Percentiles rank a stretch among this genome's conserved stretches.
phyloP scores from a whole-genome alignment of 2,329 filamentous ascomycete species.

The Fusarium sp. region DNA sequence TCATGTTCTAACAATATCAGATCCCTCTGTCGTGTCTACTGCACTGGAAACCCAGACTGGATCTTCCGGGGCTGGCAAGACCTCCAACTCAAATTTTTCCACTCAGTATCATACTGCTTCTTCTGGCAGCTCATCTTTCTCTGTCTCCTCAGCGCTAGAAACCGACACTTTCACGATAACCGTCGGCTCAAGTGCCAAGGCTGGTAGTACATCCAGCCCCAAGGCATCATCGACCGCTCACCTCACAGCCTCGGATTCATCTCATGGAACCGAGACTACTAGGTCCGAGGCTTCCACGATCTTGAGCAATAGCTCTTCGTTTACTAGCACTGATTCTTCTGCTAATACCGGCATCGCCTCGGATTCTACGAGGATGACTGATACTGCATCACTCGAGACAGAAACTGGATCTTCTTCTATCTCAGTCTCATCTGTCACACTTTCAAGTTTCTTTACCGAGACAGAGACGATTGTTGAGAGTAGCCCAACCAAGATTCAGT shows the following conservation, averaged over 20 bases:
- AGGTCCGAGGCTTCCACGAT: neutral
- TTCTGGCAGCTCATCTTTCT: neutral
- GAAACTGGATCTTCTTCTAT: neutral
- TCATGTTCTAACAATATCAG: slow-evolving; percentile 24
- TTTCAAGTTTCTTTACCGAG: neutral
- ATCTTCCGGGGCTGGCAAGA: neutral
- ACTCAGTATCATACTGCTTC: neutral
- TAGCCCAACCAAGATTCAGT: neutral
- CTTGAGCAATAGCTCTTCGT: neutral
- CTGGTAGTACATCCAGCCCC: slow-evolving; percentile 26
- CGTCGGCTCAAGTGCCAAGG: slow-evolving; percentile 34
- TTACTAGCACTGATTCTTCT: neutral
- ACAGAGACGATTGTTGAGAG: neutral
- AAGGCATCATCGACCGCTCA: slow-evolving; percentile 2
- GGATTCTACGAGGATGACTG: neutral
- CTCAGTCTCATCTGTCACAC: neutral
- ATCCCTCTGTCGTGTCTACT: slow-evolving; percentile 5
- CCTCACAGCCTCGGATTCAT: slow-evolving; percentile 7
- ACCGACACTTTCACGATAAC: slow-evolving; percentile 8
- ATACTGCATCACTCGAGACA: neutral
- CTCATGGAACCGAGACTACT: neutral
- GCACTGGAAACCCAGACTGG: neutral
- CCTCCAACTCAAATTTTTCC: neutral
- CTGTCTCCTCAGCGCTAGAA: slow-evolving; percentile 1
- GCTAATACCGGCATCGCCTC: neutral